These are phyloP conservation scores for Termitomyces sp. DNA, from an alignment of 768 basidiomycete genomes.

Conservation along the genomic window DNA sequence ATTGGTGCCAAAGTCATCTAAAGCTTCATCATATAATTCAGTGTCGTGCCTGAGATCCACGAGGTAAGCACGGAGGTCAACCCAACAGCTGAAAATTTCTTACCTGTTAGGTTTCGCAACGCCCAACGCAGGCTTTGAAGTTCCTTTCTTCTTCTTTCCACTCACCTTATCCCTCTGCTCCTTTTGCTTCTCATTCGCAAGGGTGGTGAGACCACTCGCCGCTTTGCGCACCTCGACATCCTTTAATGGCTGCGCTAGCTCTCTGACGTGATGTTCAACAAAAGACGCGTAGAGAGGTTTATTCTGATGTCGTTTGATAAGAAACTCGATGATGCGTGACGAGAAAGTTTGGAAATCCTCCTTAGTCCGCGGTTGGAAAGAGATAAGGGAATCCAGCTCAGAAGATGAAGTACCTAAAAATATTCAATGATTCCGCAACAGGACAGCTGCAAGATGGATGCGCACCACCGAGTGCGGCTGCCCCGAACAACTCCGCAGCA, in stretches of 20 bases:
- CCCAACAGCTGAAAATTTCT: slow-evolving; percentile 13
- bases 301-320: slow-evolving; percentile 73
- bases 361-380: slow-evolving; percentile 79
- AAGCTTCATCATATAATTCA: slow-evolving; percentile 74
- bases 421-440: neutral
- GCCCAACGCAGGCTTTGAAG: slow-evolving; percentile 71
- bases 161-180: slow-evolving; percentile 80
- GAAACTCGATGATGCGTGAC: slow-evolving; percentile 59
- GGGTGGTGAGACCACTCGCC: slow-evolving; percentile 73
- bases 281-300: slow-evolving; percentile 84
- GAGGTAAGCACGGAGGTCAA: neutral
- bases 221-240: slow-evolving; percentile 92
- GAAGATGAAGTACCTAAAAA: slow-evolving; percentile 56
- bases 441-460: neutral
- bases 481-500: slow-evolving; percentile 77
- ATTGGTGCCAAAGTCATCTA: slow-evolving; percentile 80
- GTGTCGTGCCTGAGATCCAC: slow-evolving; percentile 62
- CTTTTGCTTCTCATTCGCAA: slow-evolving; percentile 95
- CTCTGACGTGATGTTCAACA: slow-evolving; percentile 77
- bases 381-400: slow-evolving; percentile 68
- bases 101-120: slow-evolving; percentile 66
- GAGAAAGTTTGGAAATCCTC: slow-evolving; percentile 82
- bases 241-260: slow-evolving; percentile 69
- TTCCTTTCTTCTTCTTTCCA: slow-evolving; percentile 86
- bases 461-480: slow-evolving; percentile 59